Evolutionary conservation across 2,329 filamentous ascomycete genomes (phyloP), one percentile per base, ranked within the genome.

Genomic region (Botrytis elliptica): DNA sequence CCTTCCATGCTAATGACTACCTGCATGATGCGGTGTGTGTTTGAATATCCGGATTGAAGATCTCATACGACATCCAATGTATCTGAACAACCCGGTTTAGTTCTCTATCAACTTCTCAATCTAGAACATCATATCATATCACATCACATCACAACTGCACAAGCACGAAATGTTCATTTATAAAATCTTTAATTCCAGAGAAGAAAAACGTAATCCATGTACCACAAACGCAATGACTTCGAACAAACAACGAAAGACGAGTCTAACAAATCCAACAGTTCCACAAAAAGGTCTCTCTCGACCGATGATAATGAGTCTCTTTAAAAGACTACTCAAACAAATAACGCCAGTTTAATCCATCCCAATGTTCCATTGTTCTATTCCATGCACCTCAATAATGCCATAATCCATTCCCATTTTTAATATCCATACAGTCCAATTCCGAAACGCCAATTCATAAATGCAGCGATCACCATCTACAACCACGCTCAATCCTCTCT

Each of bases 341-440:
- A 40, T 14, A 40, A 67, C 64, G 22, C 64, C 64, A 40, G 44
- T 52, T n/a, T 38, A 57, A 20, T 63, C 60, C 22, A 52, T n/a
- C 44, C 44, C 44, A 29, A 52, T 67, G 22, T 20, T 52, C 33
- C 33, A 52, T 63, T 66, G 64, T 36, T 38, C 44, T 33, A 38
- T 67, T 36, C 44, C 44, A 38, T 36, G 44, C 44, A 49, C 46
- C 64, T 25, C 20, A 38, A 49, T 38, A 38, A 67, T 67, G 33
- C 36, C 36, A 68, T 68, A 36, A 44, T 14, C 60, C 38, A 44
- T 57, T 55, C 25, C 46, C 65, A 49, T 55, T 55, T 40, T 68
- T 55, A 20, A 55, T 68, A 68, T 68, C 65, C 65, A 55, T 68
- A 68, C 65, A 46, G 33, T 36, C 29, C 63, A 68, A 40, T 55